Evolutionary conservation across 257 asterid species (phyloP).

Genomic region (Forsythia suspensa): DNA sequence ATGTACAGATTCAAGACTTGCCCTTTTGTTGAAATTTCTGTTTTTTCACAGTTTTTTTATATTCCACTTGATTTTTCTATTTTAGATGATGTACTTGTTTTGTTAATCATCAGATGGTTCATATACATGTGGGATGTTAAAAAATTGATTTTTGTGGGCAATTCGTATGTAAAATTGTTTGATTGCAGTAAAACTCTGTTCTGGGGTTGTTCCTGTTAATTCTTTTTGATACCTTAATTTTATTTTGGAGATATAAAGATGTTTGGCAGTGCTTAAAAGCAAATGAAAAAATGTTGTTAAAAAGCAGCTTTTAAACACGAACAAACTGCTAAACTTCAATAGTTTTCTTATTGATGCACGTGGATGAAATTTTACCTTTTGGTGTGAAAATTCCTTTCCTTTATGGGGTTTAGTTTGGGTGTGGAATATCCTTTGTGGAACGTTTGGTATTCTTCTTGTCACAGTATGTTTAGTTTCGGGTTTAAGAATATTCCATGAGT

Average conservation of each 20-base stretch:
- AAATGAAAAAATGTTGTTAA: background rate
- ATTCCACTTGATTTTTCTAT: slow-evolving; percentile 38
- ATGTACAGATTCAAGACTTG: slow-evolving; percentile 40
- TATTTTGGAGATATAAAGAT: background rate
- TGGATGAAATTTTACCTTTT: slow-evolving; percentile 24
- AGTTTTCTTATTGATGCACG: slow-evolving; percentile 23
- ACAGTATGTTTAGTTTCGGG: slow-evolving; percentile 41
- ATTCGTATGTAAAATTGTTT: slow-evolving; percentile 23
- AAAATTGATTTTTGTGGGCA: slow-evolving; percentile 46
- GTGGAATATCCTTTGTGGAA: slow-evolving; percentile 50
- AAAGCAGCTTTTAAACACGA: background rate
- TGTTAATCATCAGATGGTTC: slow-evolving; percentile 40
- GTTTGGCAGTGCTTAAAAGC: background rate
- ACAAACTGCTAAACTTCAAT: slow-evolving; percentile 1
- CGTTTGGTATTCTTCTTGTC: slow-evolving; percentile 52
- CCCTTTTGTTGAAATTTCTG: slow-evolving; percentile 25
- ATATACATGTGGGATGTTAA: slow-evolving; percentile 25
- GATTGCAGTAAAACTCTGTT: slow-evolving; percentile 35
- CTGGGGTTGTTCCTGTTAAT: slow-evolving; percentile 14
- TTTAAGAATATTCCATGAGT: slow-evolving; percentile 27
- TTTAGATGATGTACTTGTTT: slow-evolving; percentile 37
- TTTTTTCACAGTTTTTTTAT: slow-evolving; percentile 25
- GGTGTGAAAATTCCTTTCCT: slow-evolving; percentile 24
- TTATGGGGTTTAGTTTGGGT: slow-evolving; percentile 30
- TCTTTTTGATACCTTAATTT: slow-evolving; percentile 7